Evolutionary conservation across 1,284 basidiomycete genomes (phyloP).

Genomic region (Puccinia hordei): DNA sequence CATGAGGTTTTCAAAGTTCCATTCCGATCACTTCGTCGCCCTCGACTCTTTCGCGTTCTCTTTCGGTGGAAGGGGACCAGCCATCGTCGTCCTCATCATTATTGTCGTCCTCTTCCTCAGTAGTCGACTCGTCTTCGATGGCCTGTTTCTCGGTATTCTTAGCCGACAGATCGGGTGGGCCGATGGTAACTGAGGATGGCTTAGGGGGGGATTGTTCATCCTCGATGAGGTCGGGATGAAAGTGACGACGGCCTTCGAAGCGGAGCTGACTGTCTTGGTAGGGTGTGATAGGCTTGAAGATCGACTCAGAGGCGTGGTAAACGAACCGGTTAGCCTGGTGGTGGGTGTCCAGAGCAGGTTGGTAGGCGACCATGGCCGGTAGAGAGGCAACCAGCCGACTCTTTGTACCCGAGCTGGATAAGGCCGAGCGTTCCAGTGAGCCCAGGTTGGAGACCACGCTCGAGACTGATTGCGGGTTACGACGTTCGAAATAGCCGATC

Average conservation of each 20-base stretch:
- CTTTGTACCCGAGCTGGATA: not conserved
- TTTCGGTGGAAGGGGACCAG: constrained; percentile 12
- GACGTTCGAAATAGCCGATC: constrained; percentile 39
- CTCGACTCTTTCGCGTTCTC: constrained; percentile 12
- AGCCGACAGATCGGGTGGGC: not conserved
- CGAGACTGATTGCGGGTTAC: constrained; percentile 12
- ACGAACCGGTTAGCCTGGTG: constrained; percentile 2
- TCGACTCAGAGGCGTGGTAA: constrained; percentile 31
- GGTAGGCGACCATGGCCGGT: constrained; percentile 13
- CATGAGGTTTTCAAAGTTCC: constrained; percentile 19
- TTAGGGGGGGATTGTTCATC: not conserved
- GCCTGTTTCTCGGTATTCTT: not conserved
- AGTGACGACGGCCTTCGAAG: constrained; percentile 16
- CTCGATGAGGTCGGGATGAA: not conserved
- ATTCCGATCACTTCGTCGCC: constrained; percentile 41
- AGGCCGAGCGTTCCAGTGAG: not conserved
- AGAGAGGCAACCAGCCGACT: constrained; percentile 1
- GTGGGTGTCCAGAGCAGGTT: constrained; percentile 3
- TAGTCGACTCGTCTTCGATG: constrained; percentile 1
- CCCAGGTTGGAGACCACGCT: constrained; percentile 7
- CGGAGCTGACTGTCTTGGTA: constrained; percentile 40
- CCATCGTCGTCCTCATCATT: constrained; percentile 32
- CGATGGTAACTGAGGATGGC: not conserved
- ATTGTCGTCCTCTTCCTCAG: constrained; percentile 15
- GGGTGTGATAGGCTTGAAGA: constrained; percentile 35